Conservation (phyloP, 495 filamentous ascomycete species). For the Beverwykella pulmonaria region DNA sequence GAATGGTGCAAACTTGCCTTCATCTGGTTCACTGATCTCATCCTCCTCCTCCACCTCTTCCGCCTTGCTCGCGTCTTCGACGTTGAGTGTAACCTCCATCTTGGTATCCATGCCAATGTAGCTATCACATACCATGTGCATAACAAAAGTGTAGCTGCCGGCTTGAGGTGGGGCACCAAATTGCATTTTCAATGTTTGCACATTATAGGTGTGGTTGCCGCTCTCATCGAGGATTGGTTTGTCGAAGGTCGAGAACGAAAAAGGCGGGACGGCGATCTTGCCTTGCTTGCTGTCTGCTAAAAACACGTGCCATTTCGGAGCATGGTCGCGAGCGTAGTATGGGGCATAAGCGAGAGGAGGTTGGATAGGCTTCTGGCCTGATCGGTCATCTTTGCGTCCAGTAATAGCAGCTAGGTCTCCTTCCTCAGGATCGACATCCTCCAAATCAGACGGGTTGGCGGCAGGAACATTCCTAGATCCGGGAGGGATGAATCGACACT, state of each 20-base stretch:
- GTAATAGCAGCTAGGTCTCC: slow-evolving; percentile 87
- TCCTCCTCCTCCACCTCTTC: slow-evolving; percentile 78
- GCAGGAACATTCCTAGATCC: slow-evolving; percentile 72
- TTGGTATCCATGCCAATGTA: slow-evolving; percentile 91
- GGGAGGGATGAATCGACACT: slow-evolving; percentile 90
- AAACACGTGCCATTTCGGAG: slow-evolving; percentile 90
- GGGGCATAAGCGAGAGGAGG: slow-evolving; percentile 86
- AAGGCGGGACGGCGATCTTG: slow-evolving; percentile 92
- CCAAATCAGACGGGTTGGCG: slow-evolving; percentile 74
- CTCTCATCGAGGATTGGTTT: slow-evolving; percentile 74
- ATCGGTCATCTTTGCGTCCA: slow-evolving; percentile 69
- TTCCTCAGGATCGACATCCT: slow-evolving; percentile 90
- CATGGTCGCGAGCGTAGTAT: slow-evolving; percentile 84
- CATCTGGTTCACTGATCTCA: slow-evolving; percentile 96
- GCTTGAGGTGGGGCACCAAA: slow-evolving; percentile 94
- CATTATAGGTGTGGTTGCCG: slow-evolving; percentile 81
- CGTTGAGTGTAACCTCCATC: slow-evolving; percentile 80
- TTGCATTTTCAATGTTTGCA: slow-evolving; percentile 96
- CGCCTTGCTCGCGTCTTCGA: slow-evolving; percentile 89
- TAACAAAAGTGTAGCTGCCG: slow-evolving; percentile 86
- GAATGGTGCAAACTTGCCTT: slow-evolving; percentile 65
- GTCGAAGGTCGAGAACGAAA: slow-evolving; percentile 87
- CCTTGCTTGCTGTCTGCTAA: slow-evolving; percentile 89
- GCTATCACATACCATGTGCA: slow-evolving; percentile 90
- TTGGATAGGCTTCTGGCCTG: slow-evolving; percentile 65